Evolutionary conservation across 192 early-diverging fungal genomes (phyloP).

Genomic region (Rhizophagus prolifer): DNA sequence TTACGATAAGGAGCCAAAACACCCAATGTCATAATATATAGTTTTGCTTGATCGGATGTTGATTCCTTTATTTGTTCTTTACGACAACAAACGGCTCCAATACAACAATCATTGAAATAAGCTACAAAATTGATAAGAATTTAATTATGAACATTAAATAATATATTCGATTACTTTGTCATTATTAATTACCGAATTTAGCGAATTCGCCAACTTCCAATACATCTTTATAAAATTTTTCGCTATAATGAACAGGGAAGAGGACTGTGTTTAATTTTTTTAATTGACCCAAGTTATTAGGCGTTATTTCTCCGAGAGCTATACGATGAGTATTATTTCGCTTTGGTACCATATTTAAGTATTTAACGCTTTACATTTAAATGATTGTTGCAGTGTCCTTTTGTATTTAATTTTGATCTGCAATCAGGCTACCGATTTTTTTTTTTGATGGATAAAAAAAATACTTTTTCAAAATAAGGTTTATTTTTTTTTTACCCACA

Average conservation of each 20-base stretch:
- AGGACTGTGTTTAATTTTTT: slow-evolving; percentile 72
- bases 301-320: slow-evolving; percentile 53
- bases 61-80: slow-evolving; percentile 50
- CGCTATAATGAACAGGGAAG: slow-evolving; percentile 86
- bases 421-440: too few relatives aligned
- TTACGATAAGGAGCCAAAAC: slow-evolving; percentile 82
- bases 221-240: slow-evolving; percentile 76
- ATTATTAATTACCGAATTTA: slow-evolving; percentile 54
- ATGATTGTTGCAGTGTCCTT: neutral
- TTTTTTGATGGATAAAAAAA: too few relatives aligned
- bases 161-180: neutral
- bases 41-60: slow-evolving; percentile 34
- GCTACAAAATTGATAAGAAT: slow-evolving; percentile 42
- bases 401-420: too few relatives aligned
- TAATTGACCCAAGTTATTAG: slow-evolving; percentile 67
- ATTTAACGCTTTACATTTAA: slow-evolving; percentile 22
- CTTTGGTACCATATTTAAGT: slow-evolving; percentile 22
- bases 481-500: too few relatives aligned
- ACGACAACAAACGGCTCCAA: slow-evolving; percentile 86
- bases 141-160: neutral
- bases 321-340: slow-evolving; percentile 38
- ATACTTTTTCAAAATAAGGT: too few relatives aligned
- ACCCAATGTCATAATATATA: slow-evolving; percentile 95
- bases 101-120: slow-evolving; percentile 62
- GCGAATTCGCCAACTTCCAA: slow-evolving; percentile 67